These are phyloP conservation scores for Populus hybrid DNA, from an alignment of 441 rosid genomes.

Conservation along the genomic window DNA sequence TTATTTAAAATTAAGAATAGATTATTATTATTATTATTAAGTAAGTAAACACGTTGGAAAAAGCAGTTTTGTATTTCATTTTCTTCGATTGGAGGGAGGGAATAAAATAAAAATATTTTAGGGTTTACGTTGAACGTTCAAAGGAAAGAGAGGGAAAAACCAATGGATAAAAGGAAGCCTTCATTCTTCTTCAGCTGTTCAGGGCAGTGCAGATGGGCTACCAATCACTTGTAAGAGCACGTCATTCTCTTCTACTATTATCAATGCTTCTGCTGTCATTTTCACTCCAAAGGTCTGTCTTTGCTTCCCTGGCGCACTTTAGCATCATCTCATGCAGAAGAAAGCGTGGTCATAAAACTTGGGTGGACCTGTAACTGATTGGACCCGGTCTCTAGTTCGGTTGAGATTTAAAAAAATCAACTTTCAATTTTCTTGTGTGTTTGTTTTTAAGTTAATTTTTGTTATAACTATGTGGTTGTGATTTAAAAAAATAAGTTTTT, in stretches of 20 bases:
- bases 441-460: too few relatives aligned
- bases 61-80: neutral
- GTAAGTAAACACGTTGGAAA: neutral
- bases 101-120: too few relatives aligned
- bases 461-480: too few relatives aligned
- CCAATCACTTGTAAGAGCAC: neutral
- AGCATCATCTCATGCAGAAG: neutral
- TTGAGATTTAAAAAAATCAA: too few relatives aligned
- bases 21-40: too few relatives aligned
- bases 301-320: neutral
- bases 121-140: neutral
- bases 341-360: neutral
- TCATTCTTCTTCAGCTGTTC: neutral
- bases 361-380: neutral
- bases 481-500: too few relatives aligned
- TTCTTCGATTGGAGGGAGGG: neutral
- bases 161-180: neutral
- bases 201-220: neutral
- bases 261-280: neutral
- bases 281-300: neutral
- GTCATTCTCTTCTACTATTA: neutral
- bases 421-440: too few relatives aligned
- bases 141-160: neutral
- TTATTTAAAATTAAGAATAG: too few relatives aligned
- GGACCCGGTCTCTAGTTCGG: too few relatives aligned